Base-by-base conservation (phyloP, 208 protist genomes). In the Angomonas deanei region DNA sequence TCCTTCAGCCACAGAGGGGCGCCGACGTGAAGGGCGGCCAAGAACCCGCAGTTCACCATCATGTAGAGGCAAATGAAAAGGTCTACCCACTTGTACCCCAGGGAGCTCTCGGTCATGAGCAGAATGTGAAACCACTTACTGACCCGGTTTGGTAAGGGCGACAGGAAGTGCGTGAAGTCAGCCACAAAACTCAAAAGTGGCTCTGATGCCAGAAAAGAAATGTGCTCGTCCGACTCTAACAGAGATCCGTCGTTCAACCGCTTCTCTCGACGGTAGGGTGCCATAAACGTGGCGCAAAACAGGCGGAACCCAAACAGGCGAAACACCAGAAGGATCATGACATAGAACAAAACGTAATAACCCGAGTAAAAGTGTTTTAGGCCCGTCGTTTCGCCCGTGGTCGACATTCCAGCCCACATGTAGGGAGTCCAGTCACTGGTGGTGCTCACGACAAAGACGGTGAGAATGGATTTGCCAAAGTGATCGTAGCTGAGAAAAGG, bases 381-480 rank as follows among this genome's bases (percentile, higher is more conserved):
- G 26, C 32, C 13, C n/a, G 42, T 38, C 24, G 53, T 49, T 1
- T 6, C n/a, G 39, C 36, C 54, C 0, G 36, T 39, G 49, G 55
- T 55, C 46, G 79, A 80, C 71, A 89, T 86, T 23, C 39, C 77
- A 2, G 58, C 57, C 39, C 66, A 64, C 82, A 90, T 88, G 30
- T 84, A 74, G 13, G 32, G 24, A 1, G 74, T 68, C 84, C 85
- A 94, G 57, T 83, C 70, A 36, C 76, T 74, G 3, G 42, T 55
- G 0, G 68, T 69, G 1, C 68, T 63, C 21, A 88, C n/a, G 4
- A 54, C 64, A 63, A 91, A 78, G 11, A 91, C 70, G 1, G 80
- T 79, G 23, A 94, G 63, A 24, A 91, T 56, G 10, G 79, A 71
- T 0, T 70, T 53, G 0, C 72, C 82, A 58, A 94, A 78, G 53